Conservation (phyloP, 176 grass and related monocot species). For the Carex pumila region DNA sequence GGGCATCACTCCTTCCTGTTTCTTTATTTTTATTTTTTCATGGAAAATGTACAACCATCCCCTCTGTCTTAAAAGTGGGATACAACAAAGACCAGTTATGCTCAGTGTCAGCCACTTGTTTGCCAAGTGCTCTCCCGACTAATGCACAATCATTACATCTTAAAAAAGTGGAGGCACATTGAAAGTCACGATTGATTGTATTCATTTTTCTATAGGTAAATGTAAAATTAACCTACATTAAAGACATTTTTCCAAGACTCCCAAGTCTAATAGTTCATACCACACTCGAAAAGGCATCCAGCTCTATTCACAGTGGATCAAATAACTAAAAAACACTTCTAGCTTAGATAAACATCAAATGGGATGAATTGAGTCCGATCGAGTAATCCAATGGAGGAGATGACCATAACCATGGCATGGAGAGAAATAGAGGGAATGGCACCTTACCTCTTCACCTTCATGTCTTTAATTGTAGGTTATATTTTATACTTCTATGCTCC, state of each 20-base stretch:
- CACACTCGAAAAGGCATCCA: neutral
- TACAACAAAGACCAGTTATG: neutral
- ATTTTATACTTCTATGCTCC: conserved; percentile 70
- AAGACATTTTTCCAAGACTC: too few species aligned
- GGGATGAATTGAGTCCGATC: neutral
- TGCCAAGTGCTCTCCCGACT: neutral
- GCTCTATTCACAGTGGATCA: neutral
- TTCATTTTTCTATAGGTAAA: neutral
- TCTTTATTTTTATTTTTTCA: neutral
- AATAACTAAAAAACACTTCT: neutral
- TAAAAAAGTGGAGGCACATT: neutral
- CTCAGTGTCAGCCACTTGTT: conserved; percentile 13
- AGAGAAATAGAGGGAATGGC: neutral
- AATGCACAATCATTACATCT: neutral
- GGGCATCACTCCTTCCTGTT: neutral
- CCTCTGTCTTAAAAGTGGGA: neutral
- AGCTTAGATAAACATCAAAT: neutral
- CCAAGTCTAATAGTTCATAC: neutral
- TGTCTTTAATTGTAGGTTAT: conserved; percentile 28
- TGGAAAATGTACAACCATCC: neutral
- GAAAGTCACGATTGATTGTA: neutral
- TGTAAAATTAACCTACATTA: neutral
- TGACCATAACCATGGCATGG: neutral
- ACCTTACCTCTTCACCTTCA: conserved; percentile 22
- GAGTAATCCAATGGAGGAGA: neutral